These are phyloP conservation scores for Strobilomyces dryophilus DNA, from an alignment of 768 basidiomycete genomes.

Conservation along the genomic window DNA sequence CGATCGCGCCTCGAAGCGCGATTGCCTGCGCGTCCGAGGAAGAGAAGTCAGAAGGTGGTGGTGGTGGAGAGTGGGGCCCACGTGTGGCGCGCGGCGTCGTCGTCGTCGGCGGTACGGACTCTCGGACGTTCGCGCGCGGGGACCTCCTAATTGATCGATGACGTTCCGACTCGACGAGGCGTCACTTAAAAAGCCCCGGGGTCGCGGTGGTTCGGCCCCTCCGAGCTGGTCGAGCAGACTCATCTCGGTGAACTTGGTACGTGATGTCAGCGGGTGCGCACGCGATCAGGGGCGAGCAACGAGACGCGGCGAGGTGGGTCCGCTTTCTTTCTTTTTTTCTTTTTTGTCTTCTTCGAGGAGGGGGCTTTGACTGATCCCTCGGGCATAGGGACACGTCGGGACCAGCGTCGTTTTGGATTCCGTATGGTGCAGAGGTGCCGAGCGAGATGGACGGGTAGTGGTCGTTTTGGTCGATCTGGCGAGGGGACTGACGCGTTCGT, in stretches of 20 bases:
- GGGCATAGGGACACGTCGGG: slow-evolving; percentile 4
- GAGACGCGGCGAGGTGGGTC: slow-evolving; percentile 5
- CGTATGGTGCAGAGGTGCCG: neutral
- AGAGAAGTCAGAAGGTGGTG: neutral
- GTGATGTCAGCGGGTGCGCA: neutral
- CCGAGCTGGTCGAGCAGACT: too few relatives aligned
- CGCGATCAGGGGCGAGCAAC: neutral
- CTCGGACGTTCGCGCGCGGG: too few relatives aligned
- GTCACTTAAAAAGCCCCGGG: too few relatives aligned
- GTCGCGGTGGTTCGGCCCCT: too few relatives aligned
- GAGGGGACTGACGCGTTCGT: neutral
- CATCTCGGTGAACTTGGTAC: neutral
- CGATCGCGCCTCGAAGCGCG: slow-evolving; percentile 1
- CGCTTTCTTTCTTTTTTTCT: too few relatives aligned
- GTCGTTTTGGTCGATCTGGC: neutral
- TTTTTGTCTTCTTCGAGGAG: neutral
- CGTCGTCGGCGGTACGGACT: slow-evolving; percentile 4
- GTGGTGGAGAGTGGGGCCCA: neutral
- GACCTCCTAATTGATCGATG: too few relatives aligned
- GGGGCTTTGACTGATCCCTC: neutral
- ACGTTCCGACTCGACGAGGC: too few relatives aligned
- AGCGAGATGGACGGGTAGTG: slow-evolving; percentile 5
- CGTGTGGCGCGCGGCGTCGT: neutral
- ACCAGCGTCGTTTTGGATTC: neutral
- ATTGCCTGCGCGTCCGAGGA: neutral